Conservation (phyloP, 352 stramenopile species). For the Globisporangium acanthophoron region DNA sequence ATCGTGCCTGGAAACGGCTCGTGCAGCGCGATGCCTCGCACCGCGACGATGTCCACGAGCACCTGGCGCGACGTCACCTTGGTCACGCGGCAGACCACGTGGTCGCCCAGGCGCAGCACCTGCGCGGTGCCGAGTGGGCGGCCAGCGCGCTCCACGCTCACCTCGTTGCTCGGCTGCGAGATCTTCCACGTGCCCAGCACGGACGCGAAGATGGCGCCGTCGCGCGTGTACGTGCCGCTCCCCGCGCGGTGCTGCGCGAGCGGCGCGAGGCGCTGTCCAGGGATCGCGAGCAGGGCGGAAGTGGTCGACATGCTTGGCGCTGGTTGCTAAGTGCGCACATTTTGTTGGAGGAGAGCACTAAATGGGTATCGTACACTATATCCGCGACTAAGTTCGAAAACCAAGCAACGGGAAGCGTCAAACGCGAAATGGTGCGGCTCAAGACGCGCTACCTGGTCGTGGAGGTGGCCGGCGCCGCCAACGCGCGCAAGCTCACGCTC, state of each 20-base stretch:
- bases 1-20: slow-evolving; percentile 78
- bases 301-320: slow-evolving; percentile 22
- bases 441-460: slow-evolving; percentile 76
- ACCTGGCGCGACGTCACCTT: slow-evolving; percentile 74
- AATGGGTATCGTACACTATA: too few species aligned
- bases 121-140: slow-evolving; percentile 64
- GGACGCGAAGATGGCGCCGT: slow-evolving; percentile 68
- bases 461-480: slow-evolving; percentile 31
- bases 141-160: slow-evolving; percentile 39
- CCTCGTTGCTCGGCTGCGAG: slow-evolving; percentile 19
- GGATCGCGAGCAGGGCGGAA: slow-evolving; percentile 25
- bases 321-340: not conserved
- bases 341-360: not conserved
- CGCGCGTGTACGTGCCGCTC: slow-evolving; percentile 43
- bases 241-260: slow-evolving; percentile 34
- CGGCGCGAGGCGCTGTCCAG: slow-evolving; percentile 47
- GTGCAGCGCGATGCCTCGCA: slow-evolving; percentile 64
- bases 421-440: slow-evolving; percentile 52
- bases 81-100: slow-evolving; percentile 54
- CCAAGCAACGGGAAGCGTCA: not conserved
- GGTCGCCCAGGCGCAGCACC: slow-evolving; percentile 61
- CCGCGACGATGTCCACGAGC: slow-evolving; percentile 73
- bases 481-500: slow-evolving; percentile 34
- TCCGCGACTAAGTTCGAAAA: too few species aligned
- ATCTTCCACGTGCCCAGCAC: slow-evolving; percentile 47